These are phyloP conservation scores for Aspergillus diversus DNA, from an alignment of 495 filamentous ascomycete genomes.

Conservation along the genomic window DNA sequence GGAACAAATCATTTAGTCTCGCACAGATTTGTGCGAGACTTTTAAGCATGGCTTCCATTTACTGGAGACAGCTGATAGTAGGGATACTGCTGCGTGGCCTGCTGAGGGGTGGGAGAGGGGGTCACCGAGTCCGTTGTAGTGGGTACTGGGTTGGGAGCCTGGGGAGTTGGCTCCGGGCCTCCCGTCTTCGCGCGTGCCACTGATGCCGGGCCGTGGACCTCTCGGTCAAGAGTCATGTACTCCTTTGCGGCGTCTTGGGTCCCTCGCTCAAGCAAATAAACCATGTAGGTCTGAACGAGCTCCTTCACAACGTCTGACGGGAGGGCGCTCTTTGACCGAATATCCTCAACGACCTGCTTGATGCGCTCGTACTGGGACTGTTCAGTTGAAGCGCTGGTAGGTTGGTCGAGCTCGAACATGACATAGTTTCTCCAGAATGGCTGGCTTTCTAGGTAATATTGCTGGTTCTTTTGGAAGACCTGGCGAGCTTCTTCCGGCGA, in stretches of 20 bases:
- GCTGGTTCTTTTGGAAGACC: conserved; percentile 80
- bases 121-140: conserved; percentile 23
- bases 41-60: conserved; percentile 35
- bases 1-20: neutral
- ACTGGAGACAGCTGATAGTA: conserved; percentile 45
- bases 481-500: conserved; percentile 81
- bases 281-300: conserved; percentile 77
- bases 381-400: conserved; percentile 69
- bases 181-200: conserved; percentile 42
- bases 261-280: conserved; percentile 82
- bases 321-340: conserved; percentile 75
- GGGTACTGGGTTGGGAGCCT: conserved; percentile 16
- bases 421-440: conserved; percentile 93
- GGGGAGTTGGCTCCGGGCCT: conserved; percentile 27
- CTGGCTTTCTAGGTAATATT: conserved; percentile 85
- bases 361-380: conserved; percentile 69
- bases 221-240: conserved; percentile 80
- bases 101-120: conserved; percentile 28
- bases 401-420: conserved; percentile 86
- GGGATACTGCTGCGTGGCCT: conserved; percentile 34
- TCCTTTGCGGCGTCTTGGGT: conserved; percentile 84
- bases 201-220: conserved; percentile 72
- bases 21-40: neutral
- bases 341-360: conserved; percentile 77
- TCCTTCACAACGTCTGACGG: conserved; percentile 70